Conservation (phyloP, 441 rosid species). For the Erodium chrysanthum region DNA sequence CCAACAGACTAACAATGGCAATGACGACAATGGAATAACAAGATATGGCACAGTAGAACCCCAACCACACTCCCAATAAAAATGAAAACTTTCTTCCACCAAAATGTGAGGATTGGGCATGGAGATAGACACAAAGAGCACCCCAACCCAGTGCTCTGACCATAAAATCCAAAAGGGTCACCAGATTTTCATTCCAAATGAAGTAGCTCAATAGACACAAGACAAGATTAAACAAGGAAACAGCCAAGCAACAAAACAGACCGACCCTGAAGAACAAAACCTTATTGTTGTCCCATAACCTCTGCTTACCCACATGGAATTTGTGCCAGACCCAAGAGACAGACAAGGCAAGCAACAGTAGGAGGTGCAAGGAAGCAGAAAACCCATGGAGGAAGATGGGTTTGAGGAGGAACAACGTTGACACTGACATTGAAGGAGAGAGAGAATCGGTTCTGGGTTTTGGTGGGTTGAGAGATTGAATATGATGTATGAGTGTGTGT, state of each 20-base stretch:
- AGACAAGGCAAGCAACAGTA: constrained; percentile 40
- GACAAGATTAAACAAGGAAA: constrained; percentile 38
- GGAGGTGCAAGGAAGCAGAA: constrained; percentile 41
- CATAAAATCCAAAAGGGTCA: constrained; percentile 45
- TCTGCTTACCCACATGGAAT: constrained; percentile 22
- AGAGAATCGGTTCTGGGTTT: not conserved
- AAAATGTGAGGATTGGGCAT: constrained; percentile 24
- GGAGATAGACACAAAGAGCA: constrained; percentile 34
- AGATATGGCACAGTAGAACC: constrained; percentile 41
- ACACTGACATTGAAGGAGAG: not conserved
- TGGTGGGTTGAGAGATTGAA: not conserved
- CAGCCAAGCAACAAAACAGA: constrained; percentile 37
- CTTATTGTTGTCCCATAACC: constrained; percentile 17
- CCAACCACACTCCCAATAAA: constrained; percentile 66
- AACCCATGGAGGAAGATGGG: constrained; percentile 38
- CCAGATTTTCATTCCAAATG: constrained; percentile 43
- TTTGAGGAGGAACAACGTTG: constrained; percentile 34
- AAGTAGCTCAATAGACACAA: constrained; percentile 35
- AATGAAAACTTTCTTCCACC: constrained; percentile 30
- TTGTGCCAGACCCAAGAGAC: constrained; percentile 33
- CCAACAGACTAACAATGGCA: constrained; percentile 31
- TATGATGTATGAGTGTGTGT: not conserved
- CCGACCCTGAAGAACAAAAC: constrained; percentile 29
- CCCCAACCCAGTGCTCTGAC: constrained; percentile 57
- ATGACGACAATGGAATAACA: constrained; percentile 45